phyloP scores from a whole-genome alignment of 176 grass and related monocot species.

The Aegilops sharonensis region DNA sequence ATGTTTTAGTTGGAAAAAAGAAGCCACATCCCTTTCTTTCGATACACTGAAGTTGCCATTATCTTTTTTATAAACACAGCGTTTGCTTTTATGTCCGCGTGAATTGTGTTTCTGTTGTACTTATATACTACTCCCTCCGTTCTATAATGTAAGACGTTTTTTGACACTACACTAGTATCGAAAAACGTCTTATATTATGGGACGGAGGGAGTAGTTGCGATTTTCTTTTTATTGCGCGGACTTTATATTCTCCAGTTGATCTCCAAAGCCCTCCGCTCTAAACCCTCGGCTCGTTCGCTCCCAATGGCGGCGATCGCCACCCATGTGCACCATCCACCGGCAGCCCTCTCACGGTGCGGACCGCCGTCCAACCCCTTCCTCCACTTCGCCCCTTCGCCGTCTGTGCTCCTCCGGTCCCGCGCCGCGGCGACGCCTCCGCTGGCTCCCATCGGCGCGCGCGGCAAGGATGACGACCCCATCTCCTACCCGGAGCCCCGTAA shows the following conservation, averaged over 20 bases:
- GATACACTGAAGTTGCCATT: too few relatives aligned
- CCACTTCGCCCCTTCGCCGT: neutral
- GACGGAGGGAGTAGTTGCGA: neutral
- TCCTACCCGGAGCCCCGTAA: neutral
- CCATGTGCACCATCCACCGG: neutral
- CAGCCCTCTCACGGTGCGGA: neutral
- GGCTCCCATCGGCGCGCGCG: neutral
- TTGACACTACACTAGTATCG: too few relatives aligned
- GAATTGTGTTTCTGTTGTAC: too few relatives aligned
- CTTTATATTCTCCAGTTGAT: too few relatives aligned
- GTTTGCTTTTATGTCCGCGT: neutral
- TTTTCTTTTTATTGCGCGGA: neutral
- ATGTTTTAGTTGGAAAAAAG: too few relatives aligned
- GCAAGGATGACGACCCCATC: neutral
- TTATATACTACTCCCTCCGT: too few relatives aligned
- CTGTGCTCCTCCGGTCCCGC: neutral
- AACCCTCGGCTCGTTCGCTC: neutral
- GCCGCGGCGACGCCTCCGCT: neutral
- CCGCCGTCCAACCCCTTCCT: constrained; percentile 6
- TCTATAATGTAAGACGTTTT: too few relatives aligned
- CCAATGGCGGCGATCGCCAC: constrained; percentile 7
- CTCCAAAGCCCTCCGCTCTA: neutral
- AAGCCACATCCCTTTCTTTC: too few relatives aligned
- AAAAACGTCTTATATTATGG: too few relatives aligned
- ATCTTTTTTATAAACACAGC: too few relatives aligned